A percentile compares a stretch with the other conserved stretches of the same genome.
phyloP scores from a whole-genome alignment of 2,329 filamentous ascomycete genomes.

The Colletotrichum phormii region DNA sequence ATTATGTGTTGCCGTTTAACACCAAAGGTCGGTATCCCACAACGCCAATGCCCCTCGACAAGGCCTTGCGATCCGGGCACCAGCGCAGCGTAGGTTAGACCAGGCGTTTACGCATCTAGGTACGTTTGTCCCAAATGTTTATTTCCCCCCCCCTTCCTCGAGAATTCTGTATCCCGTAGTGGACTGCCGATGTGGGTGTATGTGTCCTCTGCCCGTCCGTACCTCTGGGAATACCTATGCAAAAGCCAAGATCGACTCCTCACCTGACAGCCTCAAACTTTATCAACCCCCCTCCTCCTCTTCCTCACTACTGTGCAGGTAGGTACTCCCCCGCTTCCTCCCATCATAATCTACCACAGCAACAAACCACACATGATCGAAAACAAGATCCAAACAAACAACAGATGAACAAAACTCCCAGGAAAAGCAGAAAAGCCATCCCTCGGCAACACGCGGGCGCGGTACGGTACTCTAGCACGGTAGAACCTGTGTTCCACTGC shows the following conservation, averaged over 20 bases:
- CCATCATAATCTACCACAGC: neutral
- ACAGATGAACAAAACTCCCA: neutral
- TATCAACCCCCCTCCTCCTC: neutral
- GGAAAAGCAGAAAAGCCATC: neutral
- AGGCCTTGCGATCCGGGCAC: neutral
- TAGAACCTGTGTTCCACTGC: neutral
- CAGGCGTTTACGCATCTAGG: neutral
- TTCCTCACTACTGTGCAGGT: too few species aligned
- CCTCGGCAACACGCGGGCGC: neutral
- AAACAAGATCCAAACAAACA: neutral
- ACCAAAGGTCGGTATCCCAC: neutral
- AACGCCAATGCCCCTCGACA: neutral
- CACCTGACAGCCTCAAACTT: constrained; percentile 35
- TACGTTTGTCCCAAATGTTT: neutral
- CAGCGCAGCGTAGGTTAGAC: neutral
- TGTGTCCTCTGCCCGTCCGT: neutral
- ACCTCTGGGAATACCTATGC: neutral
- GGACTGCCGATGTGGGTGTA: neutral
- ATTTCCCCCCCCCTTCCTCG: neutral
- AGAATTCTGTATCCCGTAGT: neutral
- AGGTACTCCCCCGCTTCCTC: neutral
- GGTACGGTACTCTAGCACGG: neutral
- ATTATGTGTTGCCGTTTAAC: neutral
- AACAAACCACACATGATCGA: neutral
- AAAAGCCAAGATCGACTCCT: neutral